Base-by-base conservation (phyloP, 2,329 filamentous ascomycete genomes). In the Didymella exigua region DNA sequence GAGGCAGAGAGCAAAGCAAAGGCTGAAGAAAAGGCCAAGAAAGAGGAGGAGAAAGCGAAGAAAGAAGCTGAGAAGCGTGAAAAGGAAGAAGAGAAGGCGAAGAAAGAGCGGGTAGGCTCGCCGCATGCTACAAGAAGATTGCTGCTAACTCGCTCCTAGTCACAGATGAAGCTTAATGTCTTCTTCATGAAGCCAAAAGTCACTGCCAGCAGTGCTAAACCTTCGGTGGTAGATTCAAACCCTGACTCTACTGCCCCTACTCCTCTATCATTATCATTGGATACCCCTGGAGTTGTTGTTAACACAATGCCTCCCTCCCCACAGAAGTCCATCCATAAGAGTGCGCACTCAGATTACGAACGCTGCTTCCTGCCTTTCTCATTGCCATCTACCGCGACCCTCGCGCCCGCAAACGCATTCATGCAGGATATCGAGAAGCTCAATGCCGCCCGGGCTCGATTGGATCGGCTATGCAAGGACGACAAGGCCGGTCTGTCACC, bases 321-420 rank as follows among this genome's bases (percentile, higher is more conserved):
- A 55, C 70, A 74, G 72, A 75, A 71, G 45, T 46, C 49, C 2
- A 60, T 68, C 18, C 60, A 58, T 14, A 67, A 68, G 43, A 75
- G 72, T 49, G 63, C 63, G 9, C 63, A 74, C 21, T 75, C 73
- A 5, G 78, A 80, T 56, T 77, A 79, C 55, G 62, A 89, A 16
- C 86, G 85, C 62, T 79, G 82, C 30, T 98, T 98, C 67, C 83
- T 91, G 27, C 87, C 90, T 0, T 98, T 97, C 73, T 93, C 89
- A 59, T 69, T 95, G 40, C 89, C 91, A 54, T 81, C 86, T 2
- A 83, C 91, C 66, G 89, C 91, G 1, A 84, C 77, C n/a, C 64
- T 97, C 48, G 91, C 92, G 0, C 80, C 82, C 0, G 63, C 80
- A 43, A 79, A 76, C 44, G 58, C 63, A 0, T 68, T 73, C 16